Evolutionary conservation across 352 stramenopile species (phyloP).

Genomic region (Phytophthora sp.): DNA sequence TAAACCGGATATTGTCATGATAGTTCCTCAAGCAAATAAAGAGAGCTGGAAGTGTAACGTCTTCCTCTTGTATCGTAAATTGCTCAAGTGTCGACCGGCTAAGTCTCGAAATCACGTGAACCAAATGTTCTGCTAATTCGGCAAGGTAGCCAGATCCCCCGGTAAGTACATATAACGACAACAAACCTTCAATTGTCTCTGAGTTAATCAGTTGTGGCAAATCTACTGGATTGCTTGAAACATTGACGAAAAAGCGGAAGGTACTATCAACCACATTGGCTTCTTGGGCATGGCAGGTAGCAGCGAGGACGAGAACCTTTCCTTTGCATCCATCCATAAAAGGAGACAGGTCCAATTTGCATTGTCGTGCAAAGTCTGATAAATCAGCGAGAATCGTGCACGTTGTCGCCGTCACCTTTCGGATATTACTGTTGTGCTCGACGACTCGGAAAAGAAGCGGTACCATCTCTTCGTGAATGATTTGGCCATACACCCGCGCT

Average conservation of each 20-base stretch:
- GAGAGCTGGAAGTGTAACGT: conserved; percentile 61
- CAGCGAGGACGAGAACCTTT: conserved; percentile 50
- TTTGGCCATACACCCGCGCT: conserved; percentile 54
- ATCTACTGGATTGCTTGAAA: conserved; percentile 54
- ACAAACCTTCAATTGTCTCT: conserved; percentile 58
- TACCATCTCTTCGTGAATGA: conserved; percentile 62
- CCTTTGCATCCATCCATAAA: conserved; percentile 56
- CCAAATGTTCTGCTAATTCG: conserved; percentile 44
- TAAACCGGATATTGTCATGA: conserved; percentile 49
- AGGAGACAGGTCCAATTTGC: conserved; percentile 60
- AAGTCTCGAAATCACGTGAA: conserved; percentile 53
- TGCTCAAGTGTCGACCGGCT: conserved; percentile 49
- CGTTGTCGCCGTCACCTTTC: conserved; percentile 52
- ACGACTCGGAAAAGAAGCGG: conserved; percentile 59
- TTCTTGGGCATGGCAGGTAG: conserved; percentile 40
- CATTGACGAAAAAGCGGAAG: conserved; percentile 68
- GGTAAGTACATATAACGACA: conserved; percentile 60
- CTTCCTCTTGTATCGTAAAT: conserved; percentile 51
- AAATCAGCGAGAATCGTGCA: conserved; percentile 79
- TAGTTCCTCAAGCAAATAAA: conserved; percentile 71
- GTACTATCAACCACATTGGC: conserved; percentile 39
- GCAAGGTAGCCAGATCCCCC: conserved; percentile 34
- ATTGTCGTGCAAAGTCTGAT: conserved; percentile 60
- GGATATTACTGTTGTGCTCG: conserved; percentile 55
- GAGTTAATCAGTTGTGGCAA: conserved; percentile 60